A percentile compares a stretch with the other conserved stretches of the same genome.
These are phyloP conservation scores for Beauveria caledonica DNA, from an alignment of 2,329 filamentous ascomycete species.

Conservation along the genomic window DNA sequence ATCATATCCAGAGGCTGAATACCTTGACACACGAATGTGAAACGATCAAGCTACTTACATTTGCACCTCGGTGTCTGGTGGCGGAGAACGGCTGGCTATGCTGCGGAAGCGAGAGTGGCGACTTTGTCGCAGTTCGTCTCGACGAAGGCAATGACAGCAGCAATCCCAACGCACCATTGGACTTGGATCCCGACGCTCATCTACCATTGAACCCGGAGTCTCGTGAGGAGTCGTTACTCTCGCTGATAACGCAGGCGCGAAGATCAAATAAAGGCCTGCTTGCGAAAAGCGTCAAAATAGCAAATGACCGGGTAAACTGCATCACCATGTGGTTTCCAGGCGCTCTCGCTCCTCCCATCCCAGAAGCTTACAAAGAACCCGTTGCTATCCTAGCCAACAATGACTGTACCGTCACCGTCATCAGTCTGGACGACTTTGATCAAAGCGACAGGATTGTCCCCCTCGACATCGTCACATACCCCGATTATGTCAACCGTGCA, in stretches of 20 bases:
- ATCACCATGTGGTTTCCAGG: constrained; percentile 56
- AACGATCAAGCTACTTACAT: constrained; percentile 62
- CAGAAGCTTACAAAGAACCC: constrained; percentile 38
- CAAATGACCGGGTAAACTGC: constrained; percentile 56
- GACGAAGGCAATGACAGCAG: constrained; percentile 27
- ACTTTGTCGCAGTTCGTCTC: constrained; percentile 73
- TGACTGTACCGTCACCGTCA: constrained; percentile 80
- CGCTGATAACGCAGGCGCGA: constrained; percentile 30
- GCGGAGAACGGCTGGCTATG: constrained; percentile 82
- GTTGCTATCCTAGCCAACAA: constrained; percentile 83
- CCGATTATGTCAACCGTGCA: constrained; percentile 85
- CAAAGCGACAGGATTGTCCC: constrained; percentile 40
- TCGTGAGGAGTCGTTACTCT: constrained; percentile 27
- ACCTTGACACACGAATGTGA: constrained; percentile 62
- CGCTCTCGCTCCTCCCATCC: constrained; percentile 18
- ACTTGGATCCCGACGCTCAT: constrained; percentile 28
- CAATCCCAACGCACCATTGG: constrained; percentile 19
- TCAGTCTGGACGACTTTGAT: constrained; percentile 59
- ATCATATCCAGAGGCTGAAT: constrained; percentile 58
- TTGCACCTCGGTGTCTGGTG: constrained; percentile 77
- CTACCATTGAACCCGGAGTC: constrained; percentile 24
- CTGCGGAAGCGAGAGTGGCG: constrained; percentile 79
- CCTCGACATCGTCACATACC: constrained; percentile 63
- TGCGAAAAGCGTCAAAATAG: constrained; percentile 45
- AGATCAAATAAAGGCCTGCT: constrained; percentile 36